Evolutionary conservation across 2,329 filamentous ascomycete genomes (phyloP).

Genomic region (Macrophomina tecta): DNA sequence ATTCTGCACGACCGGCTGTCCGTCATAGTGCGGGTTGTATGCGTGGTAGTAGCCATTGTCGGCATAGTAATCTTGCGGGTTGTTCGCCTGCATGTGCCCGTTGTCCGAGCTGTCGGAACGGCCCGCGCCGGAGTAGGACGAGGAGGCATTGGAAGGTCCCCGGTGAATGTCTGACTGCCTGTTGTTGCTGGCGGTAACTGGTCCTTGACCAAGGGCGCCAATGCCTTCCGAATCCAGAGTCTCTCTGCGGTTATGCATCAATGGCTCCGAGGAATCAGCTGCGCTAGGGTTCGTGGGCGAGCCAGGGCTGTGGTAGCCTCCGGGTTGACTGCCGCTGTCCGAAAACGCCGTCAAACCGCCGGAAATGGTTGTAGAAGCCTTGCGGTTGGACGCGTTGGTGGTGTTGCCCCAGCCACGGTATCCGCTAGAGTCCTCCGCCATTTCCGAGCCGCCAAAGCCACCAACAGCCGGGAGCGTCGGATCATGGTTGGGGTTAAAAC

Average conservation of each 20-base stretch:
- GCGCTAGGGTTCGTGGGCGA: slow-evolving; percentile 72
- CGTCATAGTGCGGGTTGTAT: slow-evolving; percentile 56
- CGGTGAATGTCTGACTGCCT: slow-evolving; percentile 72
- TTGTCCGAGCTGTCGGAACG: slow-evolving; percentile 71
- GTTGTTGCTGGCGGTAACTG: slow-evolving; percentile 66
- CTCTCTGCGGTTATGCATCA: slow-evolving; percentile 55
- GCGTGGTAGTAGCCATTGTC: slow-evolving; percentile 63
- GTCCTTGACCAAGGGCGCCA: slow-evolving; percentile 74
- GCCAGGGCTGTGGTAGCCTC: slow-evolving; percentile 56
- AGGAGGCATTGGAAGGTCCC: slow-evolving; percentile 93
- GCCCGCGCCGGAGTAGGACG: slow-evolving; percentile 84
- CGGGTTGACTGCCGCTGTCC: slow-evolving; percentile 67
- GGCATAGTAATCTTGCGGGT: slow-evolving; percentile 58
- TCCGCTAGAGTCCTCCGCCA: slow-evolving; percentile 76
- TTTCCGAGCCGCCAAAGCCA: slow-evolving; percentile 65
- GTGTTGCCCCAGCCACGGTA: slow-evolving; percentile 96
- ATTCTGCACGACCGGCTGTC: slow-evolving; percentile 86
- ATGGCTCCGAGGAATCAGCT: slow-evolving; percentile 70
- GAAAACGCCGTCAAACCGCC: slow-evolving; percentile 72
- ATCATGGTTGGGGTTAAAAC: slow-evolving; percentile 97
- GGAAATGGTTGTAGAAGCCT: slow-evolving; percentile 88
- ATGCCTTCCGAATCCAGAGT: slow-evolving; percentile 77
- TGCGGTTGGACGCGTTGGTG: slow-evolving; percentile 71
- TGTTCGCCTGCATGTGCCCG: slow-evolving; percentile 54
- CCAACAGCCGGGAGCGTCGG: slow-evolving; percentile 72